Percentiles rank a stretch among this genome's conserved stretches.
Conservation (phyloP, 2,329 filamentous ascomycete genomes). For the Arthrobotrys iridis region DNA sequence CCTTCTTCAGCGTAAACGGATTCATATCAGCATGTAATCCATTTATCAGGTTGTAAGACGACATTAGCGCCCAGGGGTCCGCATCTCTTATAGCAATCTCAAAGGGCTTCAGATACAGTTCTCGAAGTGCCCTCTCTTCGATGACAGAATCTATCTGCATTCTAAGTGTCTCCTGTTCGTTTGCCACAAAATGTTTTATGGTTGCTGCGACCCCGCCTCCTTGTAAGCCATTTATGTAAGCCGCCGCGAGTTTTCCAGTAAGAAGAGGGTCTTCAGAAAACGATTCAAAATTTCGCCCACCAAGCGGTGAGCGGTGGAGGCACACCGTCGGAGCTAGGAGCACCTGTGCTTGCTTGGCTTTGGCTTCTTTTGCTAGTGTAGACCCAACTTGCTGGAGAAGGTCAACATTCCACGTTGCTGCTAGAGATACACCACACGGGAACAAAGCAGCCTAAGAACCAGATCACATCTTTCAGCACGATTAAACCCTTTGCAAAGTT, state of each 20-base stretch:
- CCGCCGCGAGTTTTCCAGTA: constrained; percentile 74
- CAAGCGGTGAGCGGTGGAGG: constrained; percentile 82
- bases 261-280: constrained; percentile 78
- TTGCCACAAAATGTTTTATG: constrained; percentile 80
- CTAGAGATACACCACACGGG: constrained; percentile 70
- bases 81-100: constrained; percentile 77
- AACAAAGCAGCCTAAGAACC: constrained; percentile 70
- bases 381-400: constrained; percentile 66
- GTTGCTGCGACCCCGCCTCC: constrained; percentile 73
- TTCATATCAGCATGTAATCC: constrained; percentile 65
- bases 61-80: constrained; percentile 76
- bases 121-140: constrained; percentile 72
- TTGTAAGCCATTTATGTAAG: constrained; percentile 71
- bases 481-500: constrained; percentile 72
- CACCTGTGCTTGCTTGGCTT: constrained; percentile 69
- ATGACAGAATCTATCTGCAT: constrained; percentile 73
- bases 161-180: constrained; percentile 76
- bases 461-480: constrained; percentile 70
- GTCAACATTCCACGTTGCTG: constrained; percentile 69
- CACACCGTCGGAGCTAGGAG: constrained; percentile 72
- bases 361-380: constrained; percentile 67
- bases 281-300: constrained; percentile 85
- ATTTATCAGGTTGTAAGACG: constrained; percentile 74
- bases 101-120: constrained; percentile 77
- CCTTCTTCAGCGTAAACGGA: constrained; percentile 55